Percentiles rank a stretch among this genome's conserved stretches.
phyloP scores from a whole-genome alignment of 2,329 filamentous ascomycete genomes.

The Cladosporium sphaerospermum region DNA sequence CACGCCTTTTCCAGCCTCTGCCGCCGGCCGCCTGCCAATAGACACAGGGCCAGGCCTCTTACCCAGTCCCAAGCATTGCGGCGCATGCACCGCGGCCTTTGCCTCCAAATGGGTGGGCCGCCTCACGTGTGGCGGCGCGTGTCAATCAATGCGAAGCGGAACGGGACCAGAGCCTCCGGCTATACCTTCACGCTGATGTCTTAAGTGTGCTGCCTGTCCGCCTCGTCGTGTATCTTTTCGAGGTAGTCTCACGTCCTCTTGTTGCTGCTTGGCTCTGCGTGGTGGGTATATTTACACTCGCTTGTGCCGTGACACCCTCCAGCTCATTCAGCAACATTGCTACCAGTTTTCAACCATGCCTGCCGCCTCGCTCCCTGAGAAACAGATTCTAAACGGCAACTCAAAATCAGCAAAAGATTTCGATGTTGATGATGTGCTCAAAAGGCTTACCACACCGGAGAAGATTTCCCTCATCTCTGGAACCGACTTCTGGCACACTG shows the following conservation, averaged over 20 bases:
- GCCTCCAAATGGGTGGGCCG: constrained; percentile 6
- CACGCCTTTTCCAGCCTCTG: background rate
- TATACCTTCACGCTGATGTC: constrained; percentile 6
- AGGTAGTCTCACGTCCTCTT: background rate
- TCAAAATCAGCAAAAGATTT: constrained; percentile 17
- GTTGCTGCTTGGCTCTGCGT: background rate
- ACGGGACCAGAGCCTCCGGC: constrained; percentile 11
- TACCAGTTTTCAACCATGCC: background rate
- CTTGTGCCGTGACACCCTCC: background rate
- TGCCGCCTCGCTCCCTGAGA: constrained; percentile 2
- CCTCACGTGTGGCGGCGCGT: constrained; percentile 3
- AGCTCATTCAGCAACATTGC: background rate
- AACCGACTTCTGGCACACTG: constrained; percentile 65
- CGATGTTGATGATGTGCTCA: constrained; percentile 27
- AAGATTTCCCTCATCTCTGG: constrained; percentile 29
- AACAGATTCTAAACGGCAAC: constrained; percentile 3
- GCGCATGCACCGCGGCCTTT: constrained; percentile 9
- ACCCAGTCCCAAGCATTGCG: constrained; percentile 5
- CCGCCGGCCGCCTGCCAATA: constrained; percentile 2
- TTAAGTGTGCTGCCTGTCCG: constrained; percentile 5
- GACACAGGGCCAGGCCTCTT: background rate
- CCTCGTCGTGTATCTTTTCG: constrained; percentile 1
- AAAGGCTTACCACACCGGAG: constrained; percentile 24
- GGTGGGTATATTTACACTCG: background rate
- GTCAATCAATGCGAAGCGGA: constrained; percentile 11